Base-by-base conservation (phyloP, 2,329 filamentous ascomycete species). In the Parastagonospora avenae region DNA sequence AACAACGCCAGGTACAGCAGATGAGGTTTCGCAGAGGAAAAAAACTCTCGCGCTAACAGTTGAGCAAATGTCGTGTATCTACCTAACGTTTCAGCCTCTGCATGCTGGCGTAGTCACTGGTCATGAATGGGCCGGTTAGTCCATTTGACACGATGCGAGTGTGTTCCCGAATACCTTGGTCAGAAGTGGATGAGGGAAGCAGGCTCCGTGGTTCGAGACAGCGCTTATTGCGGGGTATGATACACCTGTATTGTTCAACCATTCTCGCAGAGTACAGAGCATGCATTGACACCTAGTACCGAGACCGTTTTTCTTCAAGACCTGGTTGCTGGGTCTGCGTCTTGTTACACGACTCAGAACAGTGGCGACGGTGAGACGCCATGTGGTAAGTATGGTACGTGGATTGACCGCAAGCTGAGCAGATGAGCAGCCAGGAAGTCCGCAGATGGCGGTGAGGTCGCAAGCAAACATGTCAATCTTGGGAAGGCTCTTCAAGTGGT, bases 301-400 rank as follows among this genome's bases (percentile, higher is more conserved):
- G 33, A 65, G 60, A 60, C 66, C 62, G 63, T 67, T 70, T 35
- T 48, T 47, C 45, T 57, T 45, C 52, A 32, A 57, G 59, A 70
- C 70, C 70, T 56, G 70, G 70, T 72, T 63, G 52, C 59, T 60
- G 70, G 70, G 62, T 60, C 44, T 52, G 56, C 30, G 52, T 63
- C 55, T 55, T 59, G 70, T 72, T 51, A 59, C 62, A 71, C 67
- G 28, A 52, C 56, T 49, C 37, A 52, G 42, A 54, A 45, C 28
- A 47, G 46, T 57, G 48, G 51, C 47, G 46, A 54, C 37, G 49
- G 54, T 58, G 54, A 63, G 50, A 61, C 56, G 54, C 62, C 60
- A 65, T 68, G 63, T 60, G 62, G 60, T 24, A 24, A 58, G 55
- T 61, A 16, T n/a, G 10, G 41, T 35, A 33, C 29, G 11, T 48